Conservation (phyloP, 257 asterid genomes). For the Solanum pinnatisectum region DNA sequence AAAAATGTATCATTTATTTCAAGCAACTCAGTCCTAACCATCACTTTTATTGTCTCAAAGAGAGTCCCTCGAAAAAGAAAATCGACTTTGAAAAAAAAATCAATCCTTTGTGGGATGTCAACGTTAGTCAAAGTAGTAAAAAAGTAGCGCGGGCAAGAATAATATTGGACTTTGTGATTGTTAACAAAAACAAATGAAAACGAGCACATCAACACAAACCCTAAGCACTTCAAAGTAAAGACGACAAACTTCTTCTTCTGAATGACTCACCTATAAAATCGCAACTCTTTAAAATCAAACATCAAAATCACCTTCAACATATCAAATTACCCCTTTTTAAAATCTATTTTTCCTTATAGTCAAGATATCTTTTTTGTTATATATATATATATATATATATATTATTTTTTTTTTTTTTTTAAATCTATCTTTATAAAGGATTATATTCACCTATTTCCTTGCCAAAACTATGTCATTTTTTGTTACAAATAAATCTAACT, state of each 20-base stretch:
- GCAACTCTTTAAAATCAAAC: not conserved
- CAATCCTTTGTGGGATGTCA: not conserved
- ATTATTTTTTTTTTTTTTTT: too few species aligned
- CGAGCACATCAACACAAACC: too few species aligned
- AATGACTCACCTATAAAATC: too few species aligned
- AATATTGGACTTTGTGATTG: too few species aligned
- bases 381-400: too few species aligned
- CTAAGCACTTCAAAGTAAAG: too few species aligned
- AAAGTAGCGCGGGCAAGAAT: rapidly evolving
- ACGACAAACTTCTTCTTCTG: too few species aligned
- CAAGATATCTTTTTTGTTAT: not conserved
- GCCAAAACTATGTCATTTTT: not conserved
- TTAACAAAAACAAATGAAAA: not conserved
- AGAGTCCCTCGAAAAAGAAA: too few species aligned
- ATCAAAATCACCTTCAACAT: not conserved
- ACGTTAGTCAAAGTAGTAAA: too few species aligned
- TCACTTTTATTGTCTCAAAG: not conserved
- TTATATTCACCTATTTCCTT: not conserved
- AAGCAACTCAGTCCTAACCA: not conserved
- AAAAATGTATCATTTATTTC: not conserved
- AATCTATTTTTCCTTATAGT: not conserved
- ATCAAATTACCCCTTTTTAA: not conserved
- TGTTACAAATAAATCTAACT: not conserved
- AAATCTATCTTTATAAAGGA: not conserved
- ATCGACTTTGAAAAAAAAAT: too few species aligned